phyloP scores from a whole-genome alignment of 1,284 basidiomycete species.

The Cryptococcus sp. region DNA sequence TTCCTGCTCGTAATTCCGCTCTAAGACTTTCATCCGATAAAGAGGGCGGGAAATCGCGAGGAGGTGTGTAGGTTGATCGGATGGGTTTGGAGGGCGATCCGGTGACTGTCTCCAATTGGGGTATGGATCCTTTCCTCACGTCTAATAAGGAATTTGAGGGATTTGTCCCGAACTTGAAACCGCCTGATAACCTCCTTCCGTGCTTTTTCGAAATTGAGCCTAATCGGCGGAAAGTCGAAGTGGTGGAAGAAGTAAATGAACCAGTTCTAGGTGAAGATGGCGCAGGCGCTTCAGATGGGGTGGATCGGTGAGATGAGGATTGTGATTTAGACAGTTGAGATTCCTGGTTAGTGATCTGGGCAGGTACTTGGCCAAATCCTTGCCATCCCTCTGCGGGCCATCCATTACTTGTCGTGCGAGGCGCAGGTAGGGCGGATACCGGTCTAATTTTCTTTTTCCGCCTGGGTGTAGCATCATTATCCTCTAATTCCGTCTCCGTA shows the following conservation, averaged over 20 bases:
- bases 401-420: neutral
- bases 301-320: neutral
- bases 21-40: neutral
- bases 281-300: neutral
- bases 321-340: neutral
- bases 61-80: neutral
- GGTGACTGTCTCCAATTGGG: slow-evolving; percentile 24
- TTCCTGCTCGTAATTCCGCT: neutral
- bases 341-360: neutral
- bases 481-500: slow-evolving; percentile 28
- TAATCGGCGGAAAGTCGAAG: slow-evolving; percentile 27
- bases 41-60: neutral
- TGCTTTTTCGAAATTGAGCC: slow-evolving; percentile 39
- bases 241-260: slow-evolving; percentile 6
- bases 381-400: neutral
- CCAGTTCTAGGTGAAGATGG: neutral
- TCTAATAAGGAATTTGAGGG: slow-evolving; percentile 13
- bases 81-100: slow-evolving; percentile 32
- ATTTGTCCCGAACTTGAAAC: slow-evolving; percentile 34
- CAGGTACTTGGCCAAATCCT: neutral
- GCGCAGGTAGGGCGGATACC: slow-evolving; percentile 21
- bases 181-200: slow-evolving; percentile 34
- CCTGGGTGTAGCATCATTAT: slow-evolving; percentile 14
- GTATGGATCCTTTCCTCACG: neutral
- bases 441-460: slow-evolving; percentile 25